phyloP scores from a whole-genome alignment of 2,329 filamentous ascomycete species.

The Cytospora mali region DNA sequence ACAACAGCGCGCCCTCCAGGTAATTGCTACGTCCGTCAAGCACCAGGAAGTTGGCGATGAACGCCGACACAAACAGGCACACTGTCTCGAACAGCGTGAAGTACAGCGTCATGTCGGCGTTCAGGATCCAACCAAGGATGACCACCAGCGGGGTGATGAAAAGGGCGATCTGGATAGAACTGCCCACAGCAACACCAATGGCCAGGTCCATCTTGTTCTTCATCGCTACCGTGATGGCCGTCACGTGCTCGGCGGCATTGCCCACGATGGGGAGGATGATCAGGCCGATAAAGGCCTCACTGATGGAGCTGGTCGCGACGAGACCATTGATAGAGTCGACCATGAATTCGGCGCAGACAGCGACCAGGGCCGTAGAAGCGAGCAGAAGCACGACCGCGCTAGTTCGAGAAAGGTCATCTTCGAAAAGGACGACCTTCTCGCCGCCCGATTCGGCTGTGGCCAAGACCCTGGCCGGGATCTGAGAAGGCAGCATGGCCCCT shows the following conservation, averaged over 20 bases:
- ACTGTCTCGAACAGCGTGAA: constrained; percentile 90
- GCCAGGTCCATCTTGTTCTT: constrained; percentile 79
- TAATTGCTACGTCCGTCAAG: constrained; percentile 86
- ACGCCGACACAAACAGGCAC: constrained; percentile 78
- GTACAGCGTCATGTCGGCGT: constrained; percentile 74
- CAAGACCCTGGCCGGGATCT: constrained; percentile 45
- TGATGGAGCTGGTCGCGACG: constrained; percentile 56
- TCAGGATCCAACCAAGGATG: constrained; percentile 70
- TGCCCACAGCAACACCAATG: constrained; percentile 71
- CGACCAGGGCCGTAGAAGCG: constrained; percentile 66
- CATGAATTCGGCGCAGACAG: constrained; percentile 70
- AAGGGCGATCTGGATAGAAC: constrained; percentile 72
- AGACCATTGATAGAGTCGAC: constrained; percentile 69
- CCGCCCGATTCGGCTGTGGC: constrained; percentile 33
- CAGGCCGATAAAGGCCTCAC: constrained; percentile 70
- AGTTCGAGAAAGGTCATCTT: constrained; percentile 46
- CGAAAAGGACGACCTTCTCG: constrained; percentile 35
- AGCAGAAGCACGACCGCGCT: constrained; percentile 65
- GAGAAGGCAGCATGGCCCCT: constrained; percentile 53
- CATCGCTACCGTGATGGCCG: constrained; percentile 69
- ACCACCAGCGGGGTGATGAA: constrained; percentile 72
- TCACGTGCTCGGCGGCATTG: constrained; percentile 74
- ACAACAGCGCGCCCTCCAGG: constrained; percentile 73
- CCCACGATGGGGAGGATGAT: constrained; percentile 74
- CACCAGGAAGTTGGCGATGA: constrained; percentile 87